These are phyloP conservation scores for Blastomyces emzantsi DNA, from an alignment of 2,329 filamentous ascomycete genomes.

Conservation along the genomic window DNA sequence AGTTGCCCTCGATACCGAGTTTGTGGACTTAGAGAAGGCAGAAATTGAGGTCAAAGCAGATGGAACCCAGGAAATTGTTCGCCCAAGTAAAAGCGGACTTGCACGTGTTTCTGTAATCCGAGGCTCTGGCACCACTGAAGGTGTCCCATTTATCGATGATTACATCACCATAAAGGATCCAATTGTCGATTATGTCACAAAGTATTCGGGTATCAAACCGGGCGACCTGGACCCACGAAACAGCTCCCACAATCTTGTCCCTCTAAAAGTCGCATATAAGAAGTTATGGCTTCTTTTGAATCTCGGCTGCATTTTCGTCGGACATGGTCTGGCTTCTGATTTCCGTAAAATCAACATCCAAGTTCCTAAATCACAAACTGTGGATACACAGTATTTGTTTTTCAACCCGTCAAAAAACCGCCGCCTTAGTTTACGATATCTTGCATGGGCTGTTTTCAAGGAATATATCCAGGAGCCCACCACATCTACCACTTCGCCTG, in stretches of 20 bases:
- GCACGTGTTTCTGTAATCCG: constrained; percentile 89
- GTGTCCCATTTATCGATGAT: constrained; percentile 88
- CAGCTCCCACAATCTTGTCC: constrained; percentile 74
- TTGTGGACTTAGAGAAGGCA: constrained; percentile 83
- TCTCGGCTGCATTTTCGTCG: constrained; percentile 85
- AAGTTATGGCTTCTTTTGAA: constrained; percentile 97
- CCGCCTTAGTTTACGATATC: constrained; percentile 82
- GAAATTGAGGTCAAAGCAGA: constrained; percentile 96
- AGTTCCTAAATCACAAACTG: constrained; percentile 78
- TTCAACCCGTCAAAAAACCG: constrained; percentile 70
- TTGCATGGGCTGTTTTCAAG: constrained; percentile 83
- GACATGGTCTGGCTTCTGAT: constrained; percentile 87
- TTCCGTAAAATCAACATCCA: constrained; percentile 98
- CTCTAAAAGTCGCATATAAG: constrained; percentile 90
- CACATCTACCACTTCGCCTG: constrained; percentile 12
- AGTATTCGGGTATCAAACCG: constrained; percentile 81
- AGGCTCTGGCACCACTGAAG: constrained; percentile 65
- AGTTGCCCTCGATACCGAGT: constrained; percentile 90
- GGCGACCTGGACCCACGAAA: constrained; percentile 72
- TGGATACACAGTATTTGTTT: constrained; percentile 90
- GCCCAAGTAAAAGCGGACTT: constrained; percentile 80
- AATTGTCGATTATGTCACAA: constrained; percentile 90
- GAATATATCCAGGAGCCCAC: constrained; percentile 81
- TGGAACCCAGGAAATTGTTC: constrained; percentile 81
- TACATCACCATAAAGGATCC: constrained; percentile 88